Conservation (phyloP, 75 land plant species). For the Azolla pinnata region DNA sequence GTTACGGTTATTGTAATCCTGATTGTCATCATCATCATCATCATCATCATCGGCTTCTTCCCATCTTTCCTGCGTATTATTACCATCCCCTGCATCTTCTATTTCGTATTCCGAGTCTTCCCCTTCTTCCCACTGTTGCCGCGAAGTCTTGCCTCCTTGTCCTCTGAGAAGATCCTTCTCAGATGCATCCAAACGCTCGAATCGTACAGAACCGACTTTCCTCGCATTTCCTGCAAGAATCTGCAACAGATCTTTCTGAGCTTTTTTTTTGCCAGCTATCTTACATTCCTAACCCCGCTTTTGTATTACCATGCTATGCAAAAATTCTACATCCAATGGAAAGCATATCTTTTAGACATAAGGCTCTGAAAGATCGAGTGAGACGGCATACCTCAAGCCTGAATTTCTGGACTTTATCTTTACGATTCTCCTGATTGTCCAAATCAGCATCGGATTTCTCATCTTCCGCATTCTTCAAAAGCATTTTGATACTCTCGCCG, state of each 20-base stretch:
- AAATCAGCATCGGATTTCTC: constrained; percentile 33
- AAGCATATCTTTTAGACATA: not conserved
- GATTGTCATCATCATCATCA: constrained; percentile 1
- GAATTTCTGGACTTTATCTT: constrained; percentile 57
- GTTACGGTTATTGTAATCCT: no score
- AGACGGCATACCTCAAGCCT: constrained; percentile 64
- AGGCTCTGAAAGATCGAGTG: no score
- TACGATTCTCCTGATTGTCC: constrained; percentile 47
- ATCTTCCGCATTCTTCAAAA: constrained; percentile 59
- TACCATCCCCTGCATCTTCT: no score
- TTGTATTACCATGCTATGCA: no score
- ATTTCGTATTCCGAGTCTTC: not conserved
- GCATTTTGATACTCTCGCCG: constrained; percentile 63
- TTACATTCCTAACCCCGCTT: no score
- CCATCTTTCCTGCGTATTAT: no score
- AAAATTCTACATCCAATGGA: not conserved
- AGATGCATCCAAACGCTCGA: constrained; percentile 49
- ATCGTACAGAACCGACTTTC: constrained; percentile 71
- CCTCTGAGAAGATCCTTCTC: no score
- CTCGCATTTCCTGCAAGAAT: constrained; percentile 84
- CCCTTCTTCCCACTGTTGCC: constrained; percentile 28
- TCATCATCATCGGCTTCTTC: not conserved
- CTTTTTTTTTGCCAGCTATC: no score
- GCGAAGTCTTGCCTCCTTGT: no score
- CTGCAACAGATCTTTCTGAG: no score